phyloP scores from a whole-genome alignment of 2,329 filamentous ascomycete genomes.

The Penicillium sp. region DNA sequence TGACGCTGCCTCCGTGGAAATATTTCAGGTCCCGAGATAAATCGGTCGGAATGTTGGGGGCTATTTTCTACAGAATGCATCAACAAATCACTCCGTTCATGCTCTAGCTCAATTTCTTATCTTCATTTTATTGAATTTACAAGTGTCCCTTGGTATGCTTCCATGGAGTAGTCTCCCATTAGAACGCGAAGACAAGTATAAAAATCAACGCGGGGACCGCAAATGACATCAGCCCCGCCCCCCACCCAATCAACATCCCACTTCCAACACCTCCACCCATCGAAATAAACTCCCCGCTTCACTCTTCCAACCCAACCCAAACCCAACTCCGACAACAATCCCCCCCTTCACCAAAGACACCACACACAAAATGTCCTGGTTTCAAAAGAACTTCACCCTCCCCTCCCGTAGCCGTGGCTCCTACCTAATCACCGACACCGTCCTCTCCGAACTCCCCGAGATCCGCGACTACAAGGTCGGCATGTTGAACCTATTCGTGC shows the following conservation, averaged over 20 bases:
- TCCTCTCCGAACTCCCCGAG: constrained; percentile 76
- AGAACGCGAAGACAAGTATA: neutral
- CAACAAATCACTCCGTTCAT: neutral
- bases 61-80: neutral
- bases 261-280: neutral
- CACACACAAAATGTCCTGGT: constrained; percentile 66
- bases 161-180: neutral
- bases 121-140: neutral
- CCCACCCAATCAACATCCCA: constrained; percentile 1
- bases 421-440: constrained; percentile 84
- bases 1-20: neutral
- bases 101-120: neutral
- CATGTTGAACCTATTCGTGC: constrained; percentile 86
- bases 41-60: neutral
- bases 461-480: constrained; percentile 83
- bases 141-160: neutral
- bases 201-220: neutral
- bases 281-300: neutral
- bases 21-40: neutral
- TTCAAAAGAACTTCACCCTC: constrained; percentile 83
- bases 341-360: neutral
- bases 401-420: constrained; percentile 78
- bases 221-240: constrained; percentile 8
- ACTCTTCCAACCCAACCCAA: constrained; percentile 26
- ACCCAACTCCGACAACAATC: constrained; percentile 15